Conservation (phyloP, 2,329 filamentous ascomycete species). For the Rosellinia necatrix region DNA sequence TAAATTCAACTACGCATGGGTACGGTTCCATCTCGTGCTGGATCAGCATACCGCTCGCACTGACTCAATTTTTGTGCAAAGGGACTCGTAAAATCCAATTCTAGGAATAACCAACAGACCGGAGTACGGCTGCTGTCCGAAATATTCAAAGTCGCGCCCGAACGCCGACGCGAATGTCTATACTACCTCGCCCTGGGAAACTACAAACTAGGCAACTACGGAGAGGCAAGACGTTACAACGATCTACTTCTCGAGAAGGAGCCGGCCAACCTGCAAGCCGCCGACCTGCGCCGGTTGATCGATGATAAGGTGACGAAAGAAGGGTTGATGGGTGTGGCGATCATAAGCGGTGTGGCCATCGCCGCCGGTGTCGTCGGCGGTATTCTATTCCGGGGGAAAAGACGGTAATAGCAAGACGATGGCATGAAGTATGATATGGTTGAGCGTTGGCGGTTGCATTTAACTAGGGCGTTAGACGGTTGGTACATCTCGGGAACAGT, state of each 20-base stretch:
- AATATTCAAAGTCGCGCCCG: conserved; percentile 92
- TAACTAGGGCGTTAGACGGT: conserved; percentile 26
- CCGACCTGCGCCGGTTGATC: conserved; percentile 83
- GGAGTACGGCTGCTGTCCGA: conserved; percentile 92
- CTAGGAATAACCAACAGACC: conserved; percentile 86
- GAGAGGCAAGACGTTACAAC: conserved; percentile 92
- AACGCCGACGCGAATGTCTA: conserved; percentile 94
- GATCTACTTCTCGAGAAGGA: conserved; percentile 90
- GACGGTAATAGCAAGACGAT: conserved; percentile 26
- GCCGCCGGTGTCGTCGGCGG: conserved; percentile 92
- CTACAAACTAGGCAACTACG: conserved; percentile 98
- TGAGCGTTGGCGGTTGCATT: conserved; percentile 28
- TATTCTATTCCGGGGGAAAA: conserved; percentile 68
- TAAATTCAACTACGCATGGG: conserved; percentile 99
- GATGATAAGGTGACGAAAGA: conserved; percentile 97
- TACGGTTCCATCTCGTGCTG: conserved; percentile 52
- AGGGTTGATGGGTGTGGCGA: conserved; percentile 90
- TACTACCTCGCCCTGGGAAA: conserved; percentile 98
- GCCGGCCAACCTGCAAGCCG: conserved; percentile 86
- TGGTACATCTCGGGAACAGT: conserved; percentile 20
- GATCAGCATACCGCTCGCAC: no score
- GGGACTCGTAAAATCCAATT: conserved; percentile 93
- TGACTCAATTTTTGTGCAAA: conserved; percentile 43
- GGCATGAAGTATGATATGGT: conserved; percentile 1
- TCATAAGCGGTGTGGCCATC: conserved; percentile 89